Conservation (phyloP, 2,329 filamentous ascomycete genomes). For the Hymenoscyphus occultus region DNA sequence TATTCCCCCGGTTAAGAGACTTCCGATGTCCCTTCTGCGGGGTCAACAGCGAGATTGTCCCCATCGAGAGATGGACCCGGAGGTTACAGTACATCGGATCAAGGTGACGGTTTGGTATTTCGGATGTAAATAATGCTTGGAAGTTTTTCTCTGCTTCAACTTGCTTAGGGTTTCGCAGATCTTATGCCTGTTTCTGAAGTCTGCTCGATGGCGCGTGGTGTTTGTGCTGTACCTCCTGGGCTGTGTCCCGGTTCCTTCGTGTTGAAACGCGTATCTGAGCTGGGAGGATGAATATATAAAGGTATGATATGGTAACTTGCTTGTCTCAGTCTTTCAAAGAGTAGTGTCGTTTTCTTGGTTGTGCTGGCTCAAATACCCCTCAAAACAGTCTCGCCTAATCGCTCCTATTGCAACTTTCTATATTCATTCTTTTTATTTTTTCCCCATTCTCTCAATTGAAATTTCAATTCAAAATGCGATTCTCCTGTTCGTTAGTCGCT, state of each 20-base stretch:
- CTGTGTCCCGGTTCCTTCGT: not conserved
- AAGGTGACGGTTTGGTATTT: not conserved
- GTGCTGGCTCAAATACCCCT: not conserved
- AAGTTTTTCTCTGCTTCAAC: not conserved
- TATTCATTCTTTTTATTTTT: no score
- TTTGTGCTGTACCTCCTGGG: not conserved
- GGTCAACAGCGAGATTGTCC: not conserved
- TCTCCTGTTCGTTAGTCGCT: not conserved
- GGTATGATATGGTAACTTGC: not conserved
- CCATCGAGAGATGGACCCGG: not conserved
- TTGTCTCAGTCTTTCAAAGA: not conserved
- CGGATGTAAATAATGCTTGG: not conserved
- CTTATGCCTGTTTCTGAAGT: slow-evolving; percentile 1
- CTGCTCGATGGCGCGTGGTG: not conserved
- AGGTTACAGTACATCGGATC: not conserved
- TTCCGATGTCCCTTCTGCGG: not conserved
- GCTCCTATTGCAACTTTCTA: not conserved
- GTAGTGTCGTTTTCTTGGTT: not conserved
- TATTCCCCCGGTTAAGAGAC: not conserved
- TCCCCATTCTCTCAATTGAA: not conserved
- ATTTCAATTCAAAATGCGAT: slow-evolving; percentile 7
- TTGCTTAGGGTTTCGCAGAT: not conserved
- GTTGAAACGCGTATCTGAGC: not conserved
- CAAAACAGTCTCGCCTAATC: not conserved
- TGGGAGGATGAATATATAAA: not conserved